These are phyloP conservation scores for Parietichytrium sp. DNA, from an alignment of 108 stramenopile species.

Conservation along the genomic window DNA sequence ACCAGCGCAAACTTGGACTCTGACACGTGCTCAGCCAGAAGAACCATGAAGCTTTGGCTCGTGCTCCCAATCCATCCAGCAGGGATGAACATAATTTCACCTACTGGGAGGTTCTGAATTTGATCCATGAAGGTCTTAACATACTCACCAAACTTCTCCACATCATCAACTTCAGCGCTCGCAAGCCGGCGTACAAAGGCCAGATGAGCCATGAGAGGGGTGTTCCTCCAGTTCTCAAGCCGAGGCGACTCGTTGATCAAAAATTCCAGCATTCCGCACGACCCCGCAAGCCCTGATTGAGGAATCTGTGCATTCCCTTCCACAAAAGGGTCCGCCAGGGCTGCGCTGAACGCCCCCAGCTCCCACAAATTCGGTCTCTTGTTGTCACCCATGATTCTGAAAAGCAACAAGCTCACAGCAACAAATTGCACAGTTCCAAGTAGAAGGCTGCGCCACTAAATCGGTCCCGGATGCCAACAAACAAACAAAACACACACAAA, in stretches of 20 bases:
- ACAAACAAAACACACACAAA: too few species aligned
- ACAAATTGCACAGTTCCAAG: too few species aligned
- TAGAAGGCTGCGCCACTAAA: too few species aligned
- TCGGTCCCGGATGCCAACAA: too few species aligned
- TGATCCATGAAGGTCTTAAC: not conserved
- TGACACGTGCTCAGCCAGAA: not conserved
- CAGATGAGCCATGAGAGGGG: slow-evolving; percentile 15
- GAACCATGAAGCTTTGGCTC: slow-evolving; percentile 6
- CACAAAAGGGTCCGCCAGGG: slow-evolving; percentile 22
- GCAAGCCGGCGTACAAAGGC: slow-evolving; percentile 16
- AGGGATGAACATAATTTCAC: slow-evolving; percentile 6
- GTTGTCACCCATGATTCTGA: too few species aligned
- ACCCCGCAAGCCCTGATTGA: not conserved
- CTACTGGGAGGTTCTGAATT: not conserved
- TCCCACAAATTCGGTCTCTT: slow-evolving; percentile 24
- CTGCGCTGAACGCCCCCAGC: slow-evolving; percentile 1
- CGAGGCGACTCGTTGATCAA: slow-evolving; percentile 26
- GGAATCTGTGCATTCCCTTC: slow-evolving; percentile 4
- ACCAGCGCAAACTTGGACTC: not conserved
- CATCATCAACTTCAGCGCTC: not conserved
- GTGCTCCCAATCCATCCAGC: slow-evolving; percentile 22
- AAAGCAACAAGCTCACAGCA: too few species aligned
- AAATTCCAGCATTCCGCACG: not conserved
- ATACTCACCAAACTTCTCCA: not conserved
- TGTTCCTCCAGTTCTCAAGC: not conserved